These are phyloP conservation scores for Streptanthus diversifolius DNA, from an alignment of 345 rosid species.

Conservation along the genomic window DNA sequence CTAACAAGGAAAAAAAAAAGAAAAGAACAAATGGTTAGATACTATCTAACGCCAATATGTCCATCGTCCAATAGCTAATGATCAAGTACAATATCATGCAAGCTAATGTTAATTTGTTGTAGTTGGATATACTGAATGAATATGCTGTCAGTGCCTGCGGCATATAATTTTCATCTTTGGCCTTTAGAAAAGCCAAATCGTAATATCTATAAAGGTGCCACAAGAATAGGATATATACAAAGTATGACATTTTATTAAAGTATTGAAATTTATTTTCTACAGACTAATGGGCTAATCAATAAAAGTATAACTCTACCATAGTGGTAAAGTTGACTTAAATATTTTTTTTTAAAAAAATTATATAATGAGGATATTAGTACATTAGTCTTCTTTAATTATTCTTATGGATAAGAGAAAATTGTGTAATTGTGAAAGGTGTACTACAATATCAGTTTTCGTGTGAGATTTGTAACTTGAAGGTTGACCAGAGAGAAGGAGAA, in stretches of 20 bases:
- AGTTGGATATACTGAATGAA: slow-evolving; percentile 18
- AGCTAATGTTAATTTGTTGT: neutral
- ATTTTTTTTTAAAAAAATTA: neutral
- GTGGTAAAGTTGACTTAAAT: neutral
- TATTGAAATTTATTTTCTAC: neutral
- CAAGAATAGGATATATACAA: neutral
- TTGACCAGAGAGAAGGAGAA: neutral
- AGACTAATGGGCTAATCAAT: neutral
- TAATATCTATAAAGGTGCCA: neutral
- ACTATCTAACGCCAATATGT: neutral
- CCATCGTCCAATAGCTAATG: neutral
- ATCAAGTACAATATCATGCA: slow-evolving; percentile 5
- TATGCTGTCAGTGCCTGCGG: slow-evolving; percentile 13
- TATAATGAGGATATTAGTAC: neutral
- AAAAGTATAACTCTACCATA: neutral
- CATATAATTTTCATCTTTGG: slow-evolving; percentile 8
- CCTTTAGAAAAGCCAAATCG: neutral
- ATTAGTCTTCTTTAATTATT: neutral
- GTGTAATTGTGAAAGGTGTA: neutral
- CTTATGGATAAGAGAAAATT: neutral
- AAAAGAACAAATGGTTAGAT: neutral
- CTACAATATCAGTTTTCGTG: neutral
- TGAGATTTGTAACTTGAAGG: neutral
- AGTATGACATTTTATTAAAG: neutral
- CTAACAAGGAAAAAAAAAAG: neutral